Base-by-base conservation (phyloP, 2,329 filamentous ascomycete genomes). In the Bipolaris gigantea region DNA sequence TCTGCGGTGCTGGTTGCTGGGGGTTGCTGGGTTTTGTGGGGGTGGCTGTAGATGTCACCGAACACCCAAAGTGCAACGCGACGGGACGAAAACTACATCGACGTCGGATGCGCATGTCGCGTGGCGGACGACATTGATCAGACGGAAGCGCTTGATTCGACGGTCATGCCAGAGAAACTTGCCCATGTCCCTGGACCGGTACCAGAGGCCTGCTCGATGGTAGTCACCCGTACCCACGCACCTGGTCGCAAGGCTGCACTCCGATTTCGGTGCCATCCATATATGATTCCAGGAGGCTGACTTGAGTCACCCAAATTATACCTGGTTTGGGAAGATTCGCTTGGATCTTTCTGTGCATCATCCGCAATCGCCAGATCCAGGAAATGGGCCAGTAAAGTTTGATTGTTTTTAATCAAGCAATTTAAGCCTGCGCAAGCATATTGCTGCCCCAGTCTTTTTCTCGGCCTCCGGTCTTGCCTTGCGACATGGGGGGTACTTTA, bases 401-500 rank as follows among this genome's bases (percentile, higher is more conserved):
- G 15, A 36, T 30, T 2, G 48, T 36, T 27, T 27, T 49, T 38
- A 46, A 50, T 43, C 34, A 50, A 59, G 53, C 45, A 54, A 56
- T 52, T 36, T 59, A 50, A 36, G 50, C 27, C 45, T 38, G 34
- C 38, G 39, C 51, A 59, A 59, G 50, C 53, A 46, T 57, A 57
- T 51, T 52, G 48, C 48, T 27, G 21, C 36, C 19, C 51, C 40
- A 36, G 38, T 36, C 44, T 27, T 43, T 43, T 40, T 42, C 56
- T 51, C 38, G 43, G 50, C 33, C 51, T 45, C 27, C 32, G 45
- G 50, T 48, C 36, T 40, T 46, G 48, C 50, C 48, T 56, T 53
- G 48, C 48, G 43, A 42, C 49, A 35, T 52, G 32, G 32, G 39
- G 40, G 23, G 38, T 35, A 55, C 48, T 62, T 55, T 69, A 66